Conservation (phyloP, 164 flowering plant species). For the Vitis riparia region DNA sequence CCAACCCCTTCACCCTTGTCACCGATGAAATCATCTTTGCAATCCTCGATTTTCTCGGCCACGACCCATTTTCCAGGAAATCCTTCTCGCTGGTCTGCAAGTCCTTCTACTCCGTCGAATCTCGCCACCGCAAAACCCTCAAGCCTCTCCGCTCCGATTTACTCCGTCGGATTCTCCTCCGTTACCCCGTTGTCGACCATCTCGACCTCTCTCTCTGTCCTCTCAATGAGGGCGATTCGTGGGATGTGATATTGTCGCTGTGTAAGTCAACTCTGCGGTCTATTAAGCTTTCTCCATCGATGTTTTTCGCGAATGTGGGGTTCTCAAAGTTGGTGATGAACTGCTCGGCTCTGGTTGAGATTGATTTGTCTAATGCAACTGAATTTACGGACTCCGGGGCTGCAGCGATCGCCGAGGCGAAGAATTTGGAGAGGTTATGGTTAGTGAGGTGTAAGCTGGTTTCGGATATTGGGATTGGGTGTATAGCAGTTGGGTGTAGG, state of each 20-base stretch:
- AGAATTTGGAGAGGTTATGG: conserved; percentile 60
- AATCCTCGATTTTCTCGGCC: conserved; percentile 48
- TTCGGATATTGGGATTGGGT: conserved; percentile 77
- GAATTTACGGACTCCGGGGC: conserved; percentile 52
- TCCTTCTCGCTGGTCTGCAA: conserved; percentile 57
- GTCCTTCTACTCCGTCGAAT: conserved; percentile 41
- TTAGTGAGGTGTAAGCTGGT: conserved; percentile 64
- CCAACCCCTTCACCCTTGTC: conserved; percentile 18
- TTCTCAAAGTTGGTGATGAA: conserved; percentile 34
- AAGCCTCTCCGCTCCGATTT: conserved; percentile 45
- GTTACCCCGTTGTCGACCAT: conserved; percentile 39
- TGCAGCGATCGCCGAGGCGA: conserved; percentile 52
- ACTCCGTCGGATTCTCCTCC: conserved; percentile 21
- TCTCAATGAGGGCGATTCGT: conserved; percentile 37
- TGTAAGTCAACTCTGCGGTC: conserved; percentile 32
- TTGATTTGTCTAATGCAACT: conserved; percentile 61
- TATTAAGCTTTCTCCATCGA: conserved; percentile 59
- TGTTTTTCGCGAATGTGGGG: conserved; percentile 46
- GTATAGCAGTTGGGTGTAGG: conserved; percentile 73
- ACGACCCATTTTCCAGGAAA: conserved; percentile 36
- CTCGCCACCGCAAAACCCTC: conserved; percentile 47
- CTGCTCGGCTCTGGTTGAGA: conserved; percentile 49
- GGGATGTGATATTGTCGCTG: conserved; percentile 24
- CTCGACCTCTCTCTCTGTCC: conserved; percentile 71
- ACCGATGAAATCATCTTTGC: conserved; percentile 38